phyloP scores from a whole-genome alignment of 225 moss, liverwort and hornwort genomes.

The Pleurozium schreberi region DNA sequence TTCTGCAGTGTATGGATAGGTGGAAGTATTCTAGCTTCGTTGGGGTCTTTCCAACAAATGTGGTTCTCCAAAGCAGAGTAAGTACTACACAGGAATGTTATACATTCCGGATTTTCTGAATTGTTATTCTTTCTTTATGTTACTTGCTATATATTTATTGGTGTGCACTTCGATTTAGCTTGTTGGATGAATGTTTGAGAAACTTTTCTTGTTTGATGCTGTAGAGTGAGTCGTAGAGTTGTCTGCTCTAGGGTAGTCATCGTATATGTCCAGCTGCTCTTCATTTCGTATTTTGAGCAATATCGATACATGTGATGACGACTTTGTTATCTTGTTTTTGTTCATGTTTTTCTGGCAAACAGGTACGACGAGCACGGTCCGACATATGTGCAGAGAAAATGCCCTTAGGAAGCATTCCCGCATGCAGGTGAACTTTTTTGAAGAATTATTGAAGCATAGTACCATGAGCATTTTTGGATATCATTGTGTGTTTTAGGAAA shows the following conservation, averaged over 20 bases:
- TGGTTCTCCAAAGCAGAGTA: constrained; percentile 98
- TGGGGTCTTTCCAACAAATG: constrained; percentile 98
- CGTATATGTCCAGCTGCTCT: not conserved
- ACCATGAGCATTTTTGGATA: not conserved
- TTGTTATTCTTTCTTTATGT: not conserved
- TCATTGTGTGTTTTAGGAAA: not conserved
- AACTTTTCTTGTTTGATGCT: not conserved
- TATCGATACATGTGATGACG: not conserved
- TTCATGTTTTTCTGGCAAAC: not conserved
- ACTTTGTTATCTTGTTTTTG: not conserved
- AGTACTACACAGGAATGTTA: not conserved
- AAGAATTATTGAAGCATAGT: not conserved
- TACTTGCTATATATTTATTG: not conserved
- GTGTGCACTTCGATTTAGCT: not conserved
- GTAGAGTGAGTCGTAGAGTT: not conserved
- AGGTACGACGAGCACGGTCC: constrained; percentile 55
- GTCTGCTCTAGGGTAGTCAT: not conserved
- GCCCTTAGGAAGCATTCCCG: constrained; percentile 20
- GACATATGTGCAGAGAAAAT: constrained; percentile 56
- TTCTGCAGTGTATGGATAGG: constrained; percentile 83
- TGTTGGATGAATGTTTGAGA: not conserved
- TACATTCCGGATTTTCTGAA: not conserved
- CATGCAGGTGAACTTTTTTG: not conserved
- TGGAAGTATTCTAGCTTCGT: constrained; percentile 89
- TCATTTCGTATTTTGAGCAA: not conserved